Conservation (phyloP, 2,329 filamentous ascomycete genomes). For the Fusarium bactridioides region DNA sequence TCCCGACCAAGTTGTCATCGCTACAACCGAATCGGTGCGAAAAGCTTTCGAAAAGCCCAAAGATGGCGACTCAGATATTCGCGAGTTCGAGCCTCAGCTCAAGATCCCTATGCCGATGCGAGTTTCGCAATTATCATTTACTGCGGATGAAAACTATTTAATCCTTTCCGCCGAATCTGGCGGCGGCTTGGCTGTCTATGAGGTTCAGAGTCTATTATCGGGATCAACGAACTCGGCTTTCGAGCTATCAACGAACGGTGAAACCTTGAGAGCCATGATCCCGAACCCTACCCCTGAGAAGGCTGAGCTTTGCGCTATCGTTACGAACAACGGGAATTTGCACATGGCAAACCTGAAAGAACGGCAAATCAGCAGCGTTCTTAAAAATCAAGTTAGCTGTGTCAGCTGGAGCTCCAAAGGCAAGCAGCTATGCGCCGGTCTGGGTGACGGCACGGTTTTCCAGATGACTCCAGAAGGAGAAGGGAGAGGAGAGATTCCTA, state of each 20-base stretch:
- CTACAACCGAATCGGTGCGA: conserved; percentile 79
- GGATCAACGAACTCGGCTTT: conserved; percentile 73
- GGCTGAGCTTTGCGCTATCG: conserved; percentile 79
- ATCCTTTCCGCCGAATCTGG: conserved; percentile 83
- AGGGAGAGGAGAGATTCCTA: conserved; percentile 79
- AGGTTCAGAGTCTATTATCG: conserved; percentile 72
- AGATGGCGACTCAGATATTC: conserved; percentile 69
- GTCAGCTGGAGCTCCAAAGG: conserved; percentile 92
- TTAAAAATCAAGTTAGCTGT: conserved; percentile 81
- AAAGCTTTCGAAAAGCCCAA: conserved; percentile 73
- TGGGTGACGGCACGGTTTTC: conserved; percentile 78
- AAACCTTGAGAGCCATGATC: conserved; percentile 74
- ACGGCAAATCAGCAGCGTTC: conserved; percentile 65
- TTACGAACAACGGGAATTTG: conserved; percentile 82
- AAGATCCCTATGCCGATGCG: conserved; percentile 76
- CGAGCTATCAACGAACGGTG: conserved; percentile 78
- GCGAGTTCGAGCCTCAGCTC: conserved; percentile 76
- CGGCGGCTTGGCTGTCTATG: conserved; percentile 84
- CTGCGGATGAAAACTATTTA: conserved; percentile 85
- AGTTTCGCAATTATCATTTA: conserved; percentile 89
- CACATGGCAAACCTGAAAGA: conserved; percentile 83
- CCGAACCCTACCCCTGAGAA: conserved; percentile 82
- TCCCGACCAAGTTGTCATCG: conserved; percentile 79
- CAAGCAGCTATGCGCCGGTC: conserved; percentile 89
- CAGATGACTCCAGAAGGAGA: conserved; percentile 87